Evolutionary conservation across 2,329 filamentous ascomycete species (phyloP).

Genomic region (Gnomoniopsis sp.): DNA sequence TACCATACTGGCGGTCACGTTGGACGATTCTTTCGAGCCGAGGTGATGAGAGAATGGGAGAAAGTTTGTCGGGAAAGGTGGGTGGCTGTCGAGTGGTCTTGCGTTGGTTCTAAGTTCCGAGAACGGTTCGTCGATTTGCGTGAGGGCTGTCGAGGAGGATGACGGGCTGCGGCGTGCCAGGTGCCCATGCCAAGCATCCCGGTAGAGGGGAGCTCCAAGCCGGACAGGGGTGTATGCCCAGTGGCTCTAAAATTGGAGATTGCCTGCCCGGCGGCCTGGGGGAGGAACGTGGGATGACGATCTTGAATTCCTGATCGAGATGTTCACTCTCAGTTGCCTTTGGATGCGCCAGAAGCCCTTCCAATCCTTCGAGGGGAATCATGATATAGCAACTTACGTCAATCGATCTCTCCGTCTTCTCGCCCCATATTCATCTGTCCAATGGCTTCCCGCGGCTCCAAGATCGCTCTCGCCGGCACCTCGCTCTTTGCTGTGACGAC

Average conservation of each 20-base stretch:
- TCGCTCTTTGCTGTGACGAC: conserved; percentile 73
- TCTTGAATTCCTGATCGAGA: neutral
- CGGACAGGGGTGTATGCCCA: neutral
- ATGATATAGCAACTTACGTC: neutral
- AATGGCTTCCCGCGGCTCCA: conserved; percentile 87
- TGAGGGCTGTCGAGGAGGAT: neutral
- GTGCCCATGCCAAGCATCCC: neutral
- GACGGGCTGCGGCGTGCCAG: neutral
- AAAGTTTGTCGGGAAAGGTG: neutral
- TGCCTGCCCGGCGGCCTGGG: neutral
- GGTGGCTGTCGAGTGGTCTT: neutral
- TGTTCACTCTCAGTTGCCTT: neutral
- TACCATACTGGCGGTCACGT: conserved; percentile 16
- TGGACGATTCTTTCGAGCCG: neutral
- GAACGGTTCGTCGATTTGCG: neutral
- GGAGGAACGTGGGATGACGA: neutral
- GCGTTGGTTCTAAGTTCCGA: neutral
- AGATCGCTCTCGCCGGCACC: conserved; percentile 77
- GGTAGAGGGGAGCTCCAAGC: neutral
- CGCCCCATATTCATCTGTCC: neutral
- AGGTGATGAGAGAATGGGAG: neutral
- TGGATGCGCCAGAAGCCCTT: neutral
- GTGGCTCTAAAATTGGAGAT: neutral
- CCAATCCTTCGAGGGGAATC: neutral
- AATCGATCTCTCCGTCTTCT: neutral